Evolutionary conservation across 352 stramenopile genomes (phyloP), one percentile per base, ranked within the genome.

Genomic region (Globisporangium cylindrosporum): DNA sequence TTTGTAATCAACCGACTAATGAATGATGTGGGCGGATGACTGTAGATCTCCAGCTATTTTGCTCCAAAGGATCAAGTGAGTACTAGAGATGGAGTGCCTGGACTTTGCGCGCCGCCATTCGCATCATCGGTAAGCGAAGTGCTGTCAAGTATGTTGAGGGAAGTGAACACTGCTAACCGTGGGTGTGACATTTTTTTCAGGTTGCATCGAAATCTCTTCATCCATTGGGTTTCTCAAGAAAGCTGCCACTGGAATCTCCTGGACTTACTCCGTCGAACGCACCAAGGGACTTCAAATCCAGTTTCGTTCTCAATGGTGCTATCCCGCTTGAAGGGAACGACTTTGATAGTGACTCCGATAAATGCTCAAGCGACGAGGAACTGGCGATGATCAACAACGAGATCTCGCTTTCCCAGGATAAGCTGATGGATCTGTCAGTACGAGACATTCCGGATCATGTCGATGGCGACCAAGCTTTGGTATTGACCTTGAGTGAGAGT

Each of bases 331-430:
- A 66, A 32, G 60, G 34, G 49, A 66, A n/a, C n/a, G 54, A 38
- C 32, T 14, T 60, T 18, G 41, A 66, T 25, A 68, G 70, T 22
- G 69, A 75, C 9, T 69, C 76, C 22, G 74, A 80, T 20, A 53
- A 75, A 38, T 76, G 62, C 27, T 91, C 81, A 0, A 89, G 78
- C 49, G 83, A 89, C 41, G 79, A 92, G 71, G 84, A 92, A 14
- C 74, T 90, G 14, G 73, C 74, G 15, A 75, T 84, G 51, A 79
- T 73, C 32, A 64, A 90, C 36, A 75, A 81, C 18, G 78, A 84
- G 25, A 80, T 93, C 20, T 90, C 84, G 1, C 76, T 87, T 34
- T 93, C 82, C 0, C 81, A 91, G 63, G 78, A 90, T 46, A 89
- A 87, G 59, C 63, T 91, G 14, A 76, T 77, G n/a, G 85, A 88